Evolutionary conservation across 208 protist genomes (phyloP).

Genomic region (Trichomonas gallinae): DNA sequence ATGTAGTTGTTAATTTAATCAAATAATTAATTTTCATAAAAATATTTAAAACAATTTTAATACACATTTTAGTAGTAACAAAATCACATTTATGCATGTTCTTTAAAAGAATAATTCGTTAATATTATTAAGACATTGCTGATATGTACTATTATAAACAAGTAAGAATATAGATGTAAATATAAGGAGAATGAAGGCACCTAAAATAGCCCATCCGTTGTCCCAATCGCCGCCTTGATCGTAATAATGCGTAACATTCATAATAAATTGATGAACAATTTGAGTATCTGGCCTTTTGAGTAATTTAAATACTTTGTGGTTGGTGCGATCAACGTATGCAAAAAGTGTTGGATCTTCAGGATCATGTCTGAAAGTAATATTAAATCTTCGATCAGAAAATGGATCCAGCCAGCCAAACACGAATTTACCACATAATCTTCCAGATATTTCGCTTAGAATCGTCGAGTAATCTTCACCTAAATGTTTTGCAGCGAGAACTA

Average conservation of each 20-base stretch:
- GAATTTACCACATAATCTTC: background rate
- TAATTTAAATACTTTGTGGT: background rate
- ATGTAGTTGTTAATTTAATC: too few species aligned
- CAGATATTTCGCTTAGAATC: background rate
- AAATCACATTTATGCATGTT: background rate
- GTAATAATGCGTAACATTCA: background rate
- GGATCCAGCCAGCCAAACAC: background rate
- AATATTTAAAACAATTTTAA: too few species aligned
- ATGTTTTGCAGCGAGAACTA: background rate
- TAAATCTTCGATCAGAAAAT: background rate
- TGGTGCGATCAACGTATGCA: background rate
- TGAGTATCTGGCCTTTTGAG: background rate
- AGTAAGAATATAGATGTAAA: background rate
- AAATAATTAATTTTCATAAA: too few species aligned
- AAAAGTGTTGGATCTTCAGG: background rate
- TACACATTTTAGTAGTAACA: background rate
- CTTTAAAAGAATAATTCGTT: background rate
- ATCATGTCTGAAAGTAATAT: background rate
- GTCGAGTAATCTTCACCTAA: background rate
- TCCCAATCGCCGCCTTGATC: background rate
- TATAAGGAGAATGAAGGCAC: background rate
- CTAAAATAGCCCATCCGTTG: background rate
- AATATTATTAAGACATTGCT: background rate
- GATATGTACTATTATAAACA: background rate
- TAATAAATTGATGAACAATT: background rate